Base-by-base conservation (phyloP, 2,329 filamentous ascomycete species). In the Talaromyces islandicus region DNA sequence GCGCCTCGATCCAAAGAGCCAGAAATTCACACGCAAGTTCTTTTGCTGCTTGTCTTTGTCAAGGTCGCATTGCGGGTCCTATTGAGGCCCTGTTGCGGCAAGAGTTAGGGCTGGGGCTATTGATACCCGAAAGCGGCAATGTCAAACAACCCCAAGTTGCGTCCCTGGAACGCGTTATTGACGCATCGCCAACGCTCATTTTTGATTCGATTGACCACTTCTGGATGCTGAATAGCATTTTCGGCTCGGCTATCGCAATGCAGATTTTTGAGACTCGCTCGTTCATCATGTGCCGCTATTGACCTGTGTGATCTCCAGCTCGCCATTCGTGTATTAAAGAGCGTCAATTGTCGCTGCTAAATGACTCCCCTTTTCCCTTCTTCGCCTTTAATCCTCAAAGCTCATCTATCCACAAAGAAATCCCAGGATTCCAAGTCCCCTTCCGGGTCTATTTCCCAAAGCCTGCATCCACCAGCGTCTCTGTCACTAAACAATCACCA, bases 71-170 rank as follows among this genome's bases (percentile, higher is more conserved):
- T 27, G 48, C 30, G 48, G 48, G 27, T n/a, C 48, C 30, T 52
- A 52, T 52, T 52, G 24, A 52, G 11, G 12, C 14, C 48, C 48
- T 19, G 25, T n/a, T 52, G 50, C 48, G 51, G 50, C 11, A 55
- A 24, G 12, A n/a, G 41, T n/a, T 50, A 50, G 53, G 52, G 30
- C 51, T 38, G 35, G 14, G 46, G 29, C 51, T 61, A 61, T 61
- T 61, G 59, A 61, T 51, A 55, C 56, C 38, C 55, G 12, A 54
- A 61, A 54, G 46, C 27, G 59, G 59, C 54, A 61, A 61, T 55
- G 17, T 27, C 50, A 24, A 29, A 48, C 54, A 29, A 19, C 24
- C 24, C 48, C 27, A 17, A 27, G 7, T 24, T 6, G 21, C 24
- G 25, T 12, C 10, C 9, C 2, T 14, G 4, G 24, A 29, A 50